Evolutionary conservation across 1,284 basidiomycete species (phyloP), one percentile per base, ranked within the genome.

Genomic region (Papiliotrema terrestris): DNA sequence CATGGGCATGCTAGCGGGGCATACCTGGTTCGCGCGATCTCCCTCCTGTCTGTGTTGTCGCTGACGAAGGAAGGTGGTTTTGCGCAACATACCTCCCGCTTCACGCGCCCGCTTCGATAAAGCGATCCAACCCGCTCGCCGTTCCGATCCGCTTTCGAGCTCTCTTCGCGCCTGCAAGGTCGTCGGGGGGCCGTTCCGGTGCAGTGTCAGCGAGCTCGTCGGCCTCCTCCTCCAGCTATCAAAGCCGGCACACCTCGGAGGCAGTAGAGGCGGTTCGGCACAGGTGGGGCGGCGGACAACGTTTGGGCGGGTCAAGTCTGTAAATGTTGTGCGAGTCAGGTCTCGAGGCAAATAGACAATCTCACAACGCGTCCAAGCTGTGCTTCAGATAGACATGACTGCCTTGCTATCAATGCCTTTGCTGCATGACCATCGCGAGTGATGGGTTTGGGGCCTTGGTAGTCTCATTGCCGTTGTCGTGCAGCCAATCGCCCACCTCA

Each of bases 231-330:
- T 19, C 49, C 11, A 47, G 42, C 22, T 19, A 49, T 15, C 29
- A 49, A 14, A 32, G 36, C 15, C 23, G 44, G 20, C 41, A 45
- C 39, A 42, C 42, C 17, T 17, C 49, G 15, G 57, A 54, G 32
- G 66, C 59, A 1, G 64, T 56, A 6, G 62, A 59, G 5, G 58
- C 60, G 3, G 59, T 65, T 14, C 56, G 70, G 9, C 71, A 73
- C 55, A 62, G 74, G 22, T 75, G 75, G 67, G 71, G 73, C 2
- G 63, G 68, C 2, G 75, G 75, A 4, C 66, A 76, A 41, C 46
- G 67, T 11, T 54, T 77, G 9, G 75, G 75, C 13, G 74, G 69
- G 19, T n/a, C 39, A 8, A 11, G 29, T 11, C 11, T 32, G 29
- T 32, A 32, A n/a, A n/a, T n/a, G n/a, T n/a, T n/a, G n/a, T n/a